Evolutionary conservation across 2,329 filamentous ascomycete species (phyloP).

Genomic region (Thermoascus crustaceus): DNA sequence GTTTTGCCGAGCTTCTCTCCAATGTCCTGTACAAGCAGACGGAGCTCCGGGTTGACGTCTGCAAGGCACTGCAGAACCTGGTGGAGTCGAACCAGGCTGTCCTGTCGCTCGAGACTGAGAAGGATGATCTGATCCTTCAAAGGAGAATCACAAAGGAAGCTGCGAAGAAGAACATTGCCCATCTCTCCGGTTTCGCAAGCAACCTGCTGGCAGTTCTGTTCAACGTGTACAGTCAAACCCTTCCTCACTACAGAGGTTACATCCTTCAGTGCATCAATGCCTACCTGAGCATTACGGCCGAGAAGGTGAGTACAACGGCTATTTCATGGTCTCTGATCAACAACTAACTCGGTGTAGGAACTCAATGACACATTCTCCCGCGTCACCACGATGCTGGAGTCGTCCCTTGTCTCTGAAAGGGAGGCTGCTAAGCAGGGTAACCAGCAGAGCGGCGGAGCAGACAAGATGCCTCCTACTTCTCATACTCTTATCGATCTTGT

Average conservation of each 20-base stretch:
- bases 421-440: conserved; percentile 56
- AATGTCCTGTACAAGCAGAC: conserved; percentile 90
- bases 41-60: conserved; percentile 78
- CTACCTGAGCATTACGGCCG: conserved; percentile 80
- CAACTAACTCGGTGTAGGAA: conserved; percentile 42
- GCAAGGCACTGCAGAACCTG: conserved; percentile 73
- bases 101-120: conserved; percentile 56
- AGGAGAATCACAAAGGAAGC: conserved; percentile 66
- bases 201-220: conserved; percentile 96
- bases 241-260: conserved; percentile 83
- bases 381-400: conserved; percentile 75
- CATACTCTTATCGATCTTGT: conserved; percentile 96
- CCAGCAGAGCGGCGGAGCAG: conserved; percentile 56
- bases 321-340: not conserved
- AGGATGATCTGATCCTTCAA: conserved; percentile 67
- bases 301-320: conserved; percentile 34
- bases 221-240: conserved; percentile 95
- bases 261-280: conserved; percentile 93
- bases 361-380: conserved; percentile 81
- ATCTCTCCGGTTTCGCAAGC: conserved; percentile 69
- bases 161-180: conserved; percentile 71
- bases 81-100: conserved; percentile 89
- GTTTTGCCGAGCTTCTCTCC: conserved; percentile 80
- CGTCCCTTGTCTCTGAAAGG: conserved; percentile 56
- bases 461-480: conserved; percentile 79